Percentiles rank a stretch among this genome's conserved stretches.
These are phyloP conservation scores for Xerocomus subilludens DNA, from an alignment of 1,284 basidiomycete species.

Conservation along the genomic window DNA sequence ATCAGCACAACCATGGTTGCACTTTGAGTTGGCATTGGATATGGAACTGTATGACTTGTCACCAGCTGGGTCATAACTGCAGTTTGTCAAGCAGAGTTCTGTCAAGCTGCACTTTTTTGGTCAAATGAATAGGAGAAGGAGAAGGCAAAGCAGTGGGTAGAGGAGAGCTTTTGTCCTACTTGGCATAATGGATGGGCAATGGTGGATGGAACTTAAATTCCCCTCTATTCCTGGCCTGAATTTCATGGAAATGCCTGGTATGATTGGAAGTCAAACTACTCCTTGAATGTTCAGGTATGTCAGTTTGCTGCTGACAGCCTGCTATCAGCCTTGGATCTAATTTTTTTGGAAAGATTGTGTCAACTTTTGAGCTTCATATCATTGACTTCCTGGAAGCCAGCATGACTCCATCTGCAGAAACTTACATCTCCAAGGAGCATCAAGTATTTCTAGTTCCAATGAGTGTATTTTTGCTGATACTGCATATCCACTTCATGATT, in stretches of 20 bases:
- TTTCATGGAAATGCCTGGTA: constrained; percentile 55
- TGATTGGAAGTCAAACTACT: constrained; percentile 56
- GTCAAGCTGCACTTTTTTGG: constrained; percentile 1
- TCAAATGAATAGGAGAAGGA: constrained; percentile 13
- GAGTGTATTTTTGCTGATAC: constrained; percentile 56
- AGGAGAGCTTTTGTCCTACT: constrained; percentile 20
- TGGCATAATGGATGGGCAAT: constrained; percentile 46
- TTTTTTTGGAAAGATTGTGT: too few relatives aligned
- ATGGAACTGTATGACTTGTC: too few relatives aligned
- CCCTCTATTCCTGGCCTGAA: constrained; percentile 49
- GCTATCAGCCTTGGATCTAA: too few relatives aligned
- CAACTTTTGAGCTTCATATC: constrained; percentile 9
- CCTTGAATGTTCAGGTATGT: constrained; percentile 54
- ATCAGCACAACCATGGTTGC: too few relatives aligned
- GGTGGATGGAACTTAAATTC: constrained; percentile 57
- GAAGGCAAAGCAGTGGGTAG: constrained; percentile 21
- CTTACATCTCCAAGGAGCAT: constrained; percentile 22
- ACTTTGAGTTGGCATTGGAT: too few relatives aligned
- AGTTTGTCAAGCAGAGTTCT: too few relatives aligned
- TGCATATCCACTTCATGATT: constrained; percentile 51
- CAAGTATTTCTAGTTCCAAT: not conserved
- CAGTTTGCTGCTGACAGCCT: too few relatives aligned
- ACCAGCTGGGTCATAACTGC: too few relatives aligned
- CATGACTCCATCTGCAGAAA: constrained; percentile 41
- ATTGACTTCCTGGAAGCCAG: constrained; percentile 11